Percentiles rank a stretch among this genome's conserved stretches.
Evolutionary conservation across 176 grass and related monocot species (phyloP).

Genomic region (Musa troglodytarum): DNA sequence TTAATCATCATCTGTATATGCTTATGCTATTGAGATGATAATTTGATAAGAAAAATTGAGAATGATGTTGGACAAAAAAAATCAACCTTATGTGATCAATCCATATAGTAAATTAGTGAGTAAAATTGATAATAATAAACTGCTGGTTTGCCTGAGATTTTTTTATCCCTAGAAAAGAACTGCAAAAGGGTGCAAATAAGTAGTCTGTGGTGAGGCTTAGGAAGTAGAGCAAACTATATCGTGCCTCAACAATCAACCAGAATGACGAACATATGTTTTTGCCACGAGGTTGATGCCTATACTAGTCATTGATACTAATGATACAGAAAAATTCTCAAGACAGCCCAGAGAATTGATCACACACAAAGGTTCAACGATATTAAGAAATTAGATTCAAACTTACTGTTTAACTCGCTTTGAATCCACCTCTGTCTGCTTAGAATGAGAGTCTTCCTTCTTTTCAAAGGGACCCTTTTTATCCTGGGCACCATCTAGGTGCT

Average conservation of each 20-base stretch:
- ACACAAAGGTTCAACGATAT: neutral
- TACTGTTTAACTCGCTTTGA: constrained; percentile 22
- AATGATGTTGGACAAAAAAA: no score
- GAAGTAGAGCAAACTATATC: neutral
- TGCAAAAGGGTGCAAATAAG: neutral
- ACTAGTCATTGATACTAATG: neutral
- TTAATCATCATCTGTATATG: no score
- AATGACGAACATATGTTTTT: neutral
- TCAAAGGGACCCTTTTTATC: neutral
- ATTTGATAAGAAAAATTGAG: no score
- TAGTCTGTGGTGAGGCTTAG: neutral
- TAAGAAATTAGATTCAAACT: neutral
- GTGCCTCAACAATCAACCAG: neutral
- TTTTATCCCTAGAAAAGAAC: neutral
- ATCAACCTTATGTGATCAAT: neutral
- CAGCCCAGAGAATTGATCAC: neutral
- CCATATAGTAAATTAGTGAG: neutral
- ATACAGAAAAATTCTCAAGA: neutral
- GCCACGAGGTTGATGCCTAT: neutral
- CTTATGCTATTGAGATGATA: no score
- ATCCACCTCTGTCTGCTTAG: constrained; percentile 12
- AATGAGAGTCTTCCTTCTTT: constrained; percentile 1
- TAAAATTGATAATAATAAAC: neutral
- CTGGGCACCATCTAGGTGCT: neutral
- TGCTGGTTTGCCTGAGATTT: neutral